Percentiles rank a stretch among this genome's conserved stretches.
Conservation (phyloP, 1,284 basidiomycete species). For the Tausonia pullulans region DNA sequence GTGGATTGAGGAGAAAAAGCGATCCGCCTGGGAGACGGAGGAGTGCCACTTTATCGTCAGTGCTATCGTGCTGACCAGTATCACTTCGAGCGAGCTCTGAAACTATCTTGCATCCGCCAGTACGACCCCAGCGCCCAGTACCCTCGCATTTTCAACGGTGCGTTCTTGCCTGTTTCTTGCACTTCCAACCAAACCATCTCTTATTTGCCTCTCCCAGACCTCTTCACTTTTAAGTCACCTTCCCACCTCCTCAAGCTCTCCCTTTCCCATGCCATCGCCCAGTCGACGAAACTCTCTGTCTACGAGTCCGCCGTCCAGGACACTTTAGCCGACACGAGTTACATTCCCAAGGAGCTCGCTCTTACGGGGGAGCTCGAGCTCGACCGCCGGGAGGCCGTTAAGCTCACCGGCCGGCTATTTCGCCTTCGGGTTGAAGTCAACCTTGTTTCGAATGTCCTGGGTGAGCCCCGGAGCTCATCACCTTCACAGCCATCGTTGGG, state of each 20-base stretch:
- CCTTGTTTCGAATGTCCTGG: conserved; percentile 79
- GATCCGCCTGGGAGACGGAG: conserved; percentile 65
- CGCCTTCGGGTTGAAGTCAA: conserved; percentile 83
- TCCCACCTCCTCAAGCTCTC: conserved; percentile 71
- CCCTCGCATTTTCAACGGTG: conserved; percentile 60
- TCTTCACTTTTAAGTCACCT: conserved; percentile 82
- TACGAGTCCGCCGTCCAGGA: conserved; percentile 73
- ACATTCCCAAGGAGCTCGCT: conserved; percentile 78
- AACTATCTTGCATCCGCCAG: conserved; percentile 35
- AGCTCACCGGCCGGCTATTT: conserved; percentile 78
- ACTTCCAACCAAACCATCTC: neutral
- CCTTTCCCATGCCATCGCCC: conserved; percentile 84
- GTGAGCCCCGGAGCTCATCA: conserved; percentile 19
- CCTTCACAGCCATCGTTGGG: neutral
- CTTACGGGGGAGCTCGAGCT: conserved; percentile 65
- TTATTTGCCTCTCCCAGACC: conserved; percentile 39
- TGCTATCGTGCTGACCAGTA: neutral
- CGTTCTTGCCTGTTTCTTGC: conserved; percentile 13
- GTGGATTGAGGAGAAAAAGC: conserved; percentile 36
- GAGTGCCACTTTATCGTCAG: conserved; percentile 25
- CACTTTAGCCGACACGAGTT: conserved; percentile 65
- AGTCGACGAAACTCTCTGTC: conserved; percentile 80
- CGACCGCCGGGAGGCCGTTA: conserved; percentile 68
- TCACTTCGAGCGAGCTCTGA: neutral
- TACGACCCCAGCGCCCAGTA: conserved; percentile 76